phyloP scores from a whole-genome alignment of 805 yeast species.

The Metschnikowia sp. region DNA sequence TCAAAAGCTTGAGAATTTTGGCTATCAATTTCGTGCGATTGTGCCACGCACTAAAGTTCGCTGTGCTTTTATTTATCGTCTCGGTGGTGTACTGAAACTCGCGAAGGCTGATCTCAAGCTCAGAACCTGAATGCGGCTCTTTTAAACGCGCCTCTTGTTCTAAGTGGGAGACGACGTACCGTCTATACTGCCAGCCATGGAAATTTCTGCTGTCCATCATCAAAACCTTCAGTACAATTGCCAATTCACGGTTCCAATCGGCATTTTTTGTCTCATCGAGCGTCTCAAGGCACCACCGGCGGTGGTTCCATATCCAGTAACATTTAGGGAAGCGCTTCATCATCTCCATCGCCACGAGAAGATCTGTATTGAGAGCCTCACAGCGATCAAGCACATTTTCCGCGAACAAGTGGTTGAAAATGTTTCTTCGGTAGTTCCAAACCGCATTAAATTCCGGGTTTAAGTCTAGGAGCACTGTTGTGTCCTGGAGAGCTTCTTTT shows the following conservation, averaged over 20 bases:
- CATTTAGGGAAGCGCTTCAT: conserved; percentile 76
- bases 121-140: neutral
- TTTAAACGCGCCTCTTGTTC: conserved; percentile 16
- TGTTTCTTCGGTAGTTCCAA: conserved; percentile 88
- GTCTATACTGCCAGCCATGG: conserved; percentile 94
- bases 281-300: conserved; percentile 68
- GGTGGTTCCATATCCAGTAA: conserved; percentile 96
- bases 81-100: conserved; percentile 78
- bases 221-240: conserved; percentile 64
- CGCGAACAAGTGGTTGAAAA: conserved; percentile 38
- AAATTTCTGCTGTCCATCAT: conserved; percentile 77
- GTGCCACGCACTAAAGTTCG: conserved; percentile 97
- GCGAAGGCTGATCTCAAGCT: conserved; percentile 30
- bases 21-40: conserved; percentile 72
- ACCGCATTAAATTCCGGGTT: conserved; percentile 87
- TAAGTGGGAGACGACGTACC: conserved; percentile 55
- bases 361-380: conserved; percentile 48
- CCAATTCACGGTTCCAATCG: conserved; percentile 70
- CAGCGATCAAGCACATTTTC: conserved; percentile 5
- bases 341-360: conserved; percentile 55
- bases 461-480: conserved; percentile 53
- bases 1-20: conserved; percentile 34
- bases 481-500: conserved; percentile 44
- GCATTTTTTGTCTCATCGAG: conserved; percentile 46
- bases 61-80: conserved; percentile 77